Conservation (phyloP, 176 grass and related monocot genomes). For the Avena sativa region DNA sequence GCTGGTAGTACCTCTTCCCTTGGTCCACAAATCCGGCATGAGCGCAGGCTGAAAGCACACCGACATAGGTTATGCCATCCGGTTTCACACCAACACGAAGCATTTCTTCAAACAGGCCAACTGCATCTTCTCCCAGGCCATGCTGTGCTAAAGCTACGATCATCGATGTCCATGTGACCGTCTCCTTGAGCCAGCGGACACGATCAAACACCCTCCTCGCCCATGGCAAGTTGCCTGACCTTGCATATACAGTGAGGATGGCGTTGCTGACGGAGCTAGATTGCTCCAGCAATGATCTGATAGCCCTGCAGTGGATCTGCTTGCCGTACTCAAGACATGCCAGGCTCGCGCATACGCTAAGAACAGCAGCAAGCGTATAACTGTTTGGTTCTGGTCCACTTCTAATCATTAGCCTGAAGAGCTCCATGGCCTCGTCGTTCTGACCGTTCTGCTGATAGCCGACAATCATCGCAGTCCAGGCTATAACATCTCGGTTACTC, state of each 20-base stretch:
- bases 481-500: slow-evolving; percentile 78
- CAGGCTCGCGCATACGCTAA: slow-evolving; percentile 73
- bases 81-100: slow-evolving; percentile 62
- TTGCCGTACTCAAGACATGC: slow-evolving; percentile 78
- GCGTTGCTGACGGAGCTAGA: slow-evolving; percentile 80
- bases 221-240: slow-evolving; percentile 66
- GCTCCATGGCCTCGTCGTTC: slow-evolving; percentile 69
- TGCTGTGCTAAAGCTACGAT: slow-evolving; percentile 83
- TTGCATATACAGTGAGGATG: slow-evolving; percentile 74
- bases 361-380: slow-evolving; percentile 79
- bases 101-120: slow-evolving; percentile 83
- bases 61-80: slow-evolving; percentile 75
- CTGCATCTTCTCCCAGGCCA: slow-evolving; percentile 71
- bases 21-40: slow-evolving; percentile 72
- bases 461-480: slow-evolving; percentile 97
- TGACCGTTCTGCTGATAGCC: slow-evolving; percentile 87
- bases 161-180: slow-evolving; percentile 90
- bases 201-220: slow-evolving; percentile 68
- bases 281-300: slow-evolving; percentile 59
- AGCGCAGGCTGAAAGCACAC: slow-evolving; percentile 76
- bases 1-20: slow-evolving; percentile 71
- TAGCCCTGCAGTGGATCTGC: slow-evolving; percentile 83
- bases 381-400: slow-evolving; percentile 76
- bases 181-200: slow-evolving; percentile 62
- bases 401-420: slow-evolving; percentile 77